Percentiles rank a stretch among this genome's conserved stretches.
These are phyloP conservation scores for Dactylonectria estremocensis DNA, from an alignment of 2,329 filamentous ascomycete genomes.

Conservation along the genomic window DNA sequence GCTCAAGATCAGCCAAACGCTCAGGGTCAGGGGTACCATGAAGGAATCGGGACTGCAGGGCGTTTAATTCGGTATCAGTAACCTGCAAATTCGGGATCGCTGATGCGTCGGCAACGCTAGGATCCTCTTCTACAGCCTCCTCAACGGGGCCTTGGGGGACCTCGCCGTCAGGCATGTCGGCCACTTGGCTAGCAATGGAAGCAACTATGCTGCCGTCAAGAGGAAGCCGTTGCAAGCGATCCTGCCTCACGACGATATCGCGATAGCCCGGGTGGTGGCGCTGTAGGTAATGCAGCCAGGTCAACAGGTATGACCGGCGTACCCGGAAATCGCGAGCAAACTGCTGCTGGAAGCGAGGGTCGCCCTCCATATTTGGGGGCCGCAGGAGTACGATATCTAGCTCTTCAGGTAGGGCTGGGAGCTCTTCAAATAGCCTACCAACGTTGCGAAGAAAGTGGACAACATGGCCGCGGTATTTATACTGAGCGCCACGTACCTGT, in stretches of 20 bases:
- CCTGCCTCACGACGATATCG: conserved; percentile 4
- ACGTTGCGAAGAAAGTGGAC: background rate
- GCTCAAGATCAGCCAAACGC: conserved; percentile 10
- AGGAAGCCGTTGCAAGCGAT: conserved; percentile 14
- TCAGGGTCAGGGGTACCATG: conserved; percentile 12
- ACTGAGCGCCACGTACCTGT: background rate
- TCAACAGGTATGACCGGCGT: background rate
- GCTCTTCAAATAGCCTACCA: too few species aligned
- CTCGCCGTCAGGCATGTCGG: conserved; percentile 14
- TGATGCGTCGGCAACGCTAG: background rate
- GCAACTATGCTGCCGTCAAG: background rate
- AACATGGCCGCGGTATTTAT: background rate
- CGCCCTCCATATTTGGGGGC: conserved; percentile 1
- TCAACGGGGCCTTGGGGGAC: background rate
- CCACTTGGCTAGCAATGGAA: conserved; percentile 2
- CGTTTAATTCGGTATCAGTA: conserved; percentile 15
- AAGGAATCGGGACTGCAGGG: conserved; percentile 13
- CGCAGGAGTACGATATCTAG: background rate
- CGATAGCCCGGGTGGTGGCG: too few species aligned
- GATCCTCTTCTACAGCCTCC: conserved; percentile 11
- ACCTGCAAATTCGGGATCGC: conserved; percentile 15
- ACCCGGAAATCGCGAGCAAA: background rate
- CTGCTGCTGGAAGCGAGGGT: background rate
- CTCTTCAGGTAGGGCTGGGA: too few species aligned
- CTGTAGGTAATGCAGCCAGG: background rate